Evolutionary conservation across 1,284 basidiomycete genomes (phyloP), one percentile per base, ranked within the genome.

Genomic region (Ganoderma boninense): DNA sequence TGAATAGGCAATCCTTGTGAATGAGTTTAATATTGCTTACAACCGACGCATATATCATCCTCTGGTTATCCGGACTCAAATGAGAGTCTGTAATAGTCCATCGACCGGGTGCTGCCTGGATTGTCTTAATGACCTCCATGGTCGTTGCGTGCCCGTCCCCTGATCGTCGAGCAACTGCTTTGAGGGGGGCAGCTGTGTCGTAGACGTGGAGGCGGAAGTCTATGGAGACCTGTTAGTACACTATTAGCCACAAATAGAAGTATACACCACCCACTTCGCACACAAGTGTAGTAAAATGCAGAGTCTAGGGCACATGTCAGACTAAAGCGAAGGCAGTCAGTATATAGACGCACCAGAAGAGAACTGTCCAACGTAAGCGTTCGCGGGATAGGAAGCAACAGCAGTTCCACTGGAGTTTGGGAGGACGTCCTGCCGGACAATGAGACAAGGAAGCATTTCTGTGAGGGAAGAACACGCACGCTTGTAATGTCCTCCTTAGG

Each of bases 81-180:
- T 98, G 96, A 16, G 96, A 96, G 81, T 99, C 97, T 2, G 97
- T 97, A 67, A 98, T 93, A 0, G 97, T 97, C 97, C 97, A 98
- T 43, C 89, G 84, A 10, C 93, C 93, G 43, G 89, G 85, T 65
- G 87, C 83, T 0, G 95, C 97, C 77, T 90, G 87, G 64, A 97
- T 93, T 0, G 89, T 90, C 80, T 97, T 96, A 75, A 92, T 87
- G 44, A 92, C 83, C 73, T 91, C 91, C 87, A 97, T 88, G 23
- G 87, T 91, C 0, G 93, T 91, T 70, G 87, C 78, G 59, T 94
- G 85, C 59, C 86, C 84, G 20, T 79, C 77, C 63, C 84, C 80
- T 16, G 69, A 65, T 23, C 77, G 71, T 2, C 75, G 71, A 14
- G 64, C 73, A 69, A 38, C 38, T 65, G 73, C 78, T 60, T 72